Evolutionary conservation across 1,284 basidiomycete genomes (phyloP).

Genomic region (Cryptococcus sp.): DNA sequence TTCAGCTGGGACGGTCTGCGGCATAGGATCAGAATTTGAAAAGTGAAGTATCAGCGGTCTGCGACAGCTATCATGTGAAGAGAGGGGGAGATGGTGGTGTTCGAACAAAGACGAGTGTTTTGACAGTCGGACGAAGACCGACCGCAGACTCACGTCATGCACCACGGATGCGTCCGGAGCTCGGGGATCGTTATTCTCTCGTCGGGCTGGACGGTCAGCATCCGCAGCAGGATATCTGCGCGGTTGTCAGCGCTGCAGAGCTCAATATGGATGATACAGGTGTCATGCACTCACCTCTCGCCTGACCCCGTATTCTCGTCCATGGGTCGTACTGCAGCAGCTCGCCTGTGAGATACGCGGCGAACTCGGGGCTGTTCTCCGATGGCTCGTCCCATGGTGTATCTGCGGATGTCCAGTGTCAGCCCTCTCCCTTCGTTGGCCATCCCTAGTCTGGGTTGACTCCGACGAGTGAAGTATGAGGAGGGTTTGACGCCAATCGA

Average conservation of each 20-base stretch:
- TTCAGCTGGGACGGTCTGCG: constrained; percentile 71
- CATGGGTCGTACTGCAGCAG: constrained; percentile 80
- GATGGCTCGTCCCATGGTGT: constrained; percentile 99
- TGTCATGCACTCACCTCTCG: constrained; percentile 61
- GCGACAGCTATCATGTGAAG: too few relatives aligned
- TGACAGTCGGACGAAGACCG: too few relatives aligned
- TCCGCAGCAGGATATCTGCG: constrained; percentile 68
- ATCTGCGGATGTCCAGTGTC: constrained; percentile 59
- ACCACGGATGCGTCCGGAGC: constrained; percentile 76
- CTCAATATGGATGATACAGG: not conserved
- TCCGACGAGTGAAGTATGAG: not conserved
- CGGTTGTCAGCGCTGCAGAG: not conserved
- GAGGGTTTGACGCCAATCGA: constrained; percentile 19
- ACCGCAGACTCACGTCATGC: constrained; percentile 60
- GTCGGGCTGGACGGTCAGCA: constrained; percentile 73
- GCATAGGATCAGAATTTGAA: too few relatives aligned
- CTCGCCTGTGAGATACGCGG: constrained; percentile 71
- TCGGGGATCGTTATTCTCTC: constrained; percentile 71
- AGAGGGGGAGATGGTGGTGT: too few relatives aligned
- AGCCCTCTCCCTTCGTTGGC: not conserved
- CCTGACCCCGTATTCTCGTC: constrained; percentile 66
- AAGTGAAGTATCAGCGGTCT: too few relatives aligned
- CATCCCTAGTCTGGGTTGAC: too few relatives aligned
- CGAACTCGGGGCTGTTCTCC: constrained; percentile 72
- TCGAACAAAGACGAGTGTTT: not conserved